A percentile compares a stretch with the other conserved stretches of the same genome.
These are phyloP conservation scores for Aaosphaeria pasadenensis DNA, from an alignment of 2,329 filamentous ascomycete species.

Conservation along the genomic window DNA sequence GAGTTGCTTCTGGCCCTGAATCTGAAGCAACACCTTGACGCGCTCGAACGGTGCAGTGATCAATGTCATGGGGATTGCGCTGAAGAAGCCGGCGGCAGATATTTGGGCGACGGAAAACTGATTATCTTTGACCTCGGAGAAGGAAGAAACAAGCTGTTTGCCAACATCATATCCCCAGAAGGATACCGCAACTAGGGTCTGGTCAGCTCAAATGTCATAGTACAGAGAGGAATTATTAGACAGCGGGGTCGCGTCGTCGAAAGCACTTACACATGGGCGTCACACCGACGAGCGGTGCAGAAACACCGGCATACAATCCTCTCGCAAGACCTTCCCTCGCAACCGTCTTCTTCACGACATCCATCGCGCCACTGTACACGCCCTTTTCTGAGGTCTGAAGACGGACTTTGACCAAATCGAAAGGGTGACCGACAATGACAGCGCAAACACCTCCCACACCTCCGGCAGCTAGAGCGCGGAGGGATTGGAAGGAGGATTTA, in stretches of 20 bases:
- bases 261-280: slow-evolving; percentile 91
- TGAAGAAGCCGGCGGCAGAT: slow-evolving; percentile 88
- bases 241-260: not conserved
- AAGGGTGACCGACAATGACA: slow-evolving; percentile 89
- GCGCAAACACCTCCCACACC: slow-evolving; percentile 93
- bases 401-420: slow-evolving; percentile 96
- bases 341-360: slow-evolving; percentile 86
- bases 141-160: slow-evolving; percentile 75
- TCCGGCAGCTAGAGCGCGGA: slow-evolving; percentile 83
- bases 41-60: slow-evolving; percentile 99
- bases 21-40: slow-evolving; percentile 96
- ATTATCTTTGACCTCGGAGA: slow-evolving; percentile 64
- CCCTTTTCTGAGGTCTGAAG: slow-evolving; percentile 94
- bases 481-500: slow-evolving; percentile 57
- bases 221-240: not conserved
- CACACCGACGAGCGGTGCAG: slow-evolving; percentile 88
- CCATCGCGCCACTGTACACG: slow-evolving; percentile 84
- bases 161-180: slow-evolving; percentile 92
- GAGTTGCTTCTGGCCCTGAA: slow-evolving; percentile 86
- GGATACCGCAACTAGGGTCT: slow-evolving; percentile 57
- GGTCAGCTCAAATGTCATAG: slow-evolving; percentile 6
- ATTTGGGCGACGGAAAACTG: slow-evolving; percentile 82
- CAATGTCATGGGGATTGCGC: slow-evolving; percentile 92
- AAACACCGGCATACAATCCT: slow-evolving; percentile 95
- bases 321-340: slow-evolving; percentile 76